phyloP scores from a whole-genome alignment of 345 rosid genomes.

The Pugionium dolabratum region DNA sequence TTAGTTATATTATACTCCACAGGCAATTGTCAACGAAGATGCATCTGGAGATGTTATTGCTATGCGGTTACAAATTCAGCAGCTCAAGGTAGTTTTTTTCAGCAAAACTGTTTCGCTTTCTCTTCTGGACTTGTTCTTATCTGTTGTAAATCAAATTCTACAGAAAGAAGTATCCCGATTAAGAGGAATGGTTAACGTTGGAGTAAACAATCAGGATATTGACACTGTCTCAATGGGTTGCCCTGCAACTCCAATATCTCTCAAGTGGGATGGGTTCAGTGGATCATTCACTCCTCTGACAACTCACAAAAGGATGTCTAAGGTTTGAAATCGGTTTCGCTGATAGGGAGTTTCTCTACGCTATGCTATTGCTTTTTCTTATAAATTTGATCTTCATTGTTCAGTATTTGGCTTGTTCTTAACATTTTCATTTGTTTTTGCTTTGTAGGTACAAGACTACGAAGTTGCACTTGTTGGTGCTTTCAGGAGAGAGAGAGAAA shows the following conservation, averaged over 20 bases:
- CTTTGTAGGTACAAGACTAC: conserved; percentile 66
- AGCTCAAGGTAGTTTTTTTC: conserved; percentile 64
- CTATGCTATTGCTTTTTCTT: background rate
- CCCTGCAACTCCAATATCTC: conserved; percentile 69
- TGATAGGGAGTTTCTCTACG: too few relatives aligned
- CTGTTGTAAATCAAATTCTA: conserved; percentile 25
- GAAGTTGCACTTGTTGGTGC: conserved; percentile 80
- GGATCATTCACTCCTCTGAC: conserved; percentile 76
- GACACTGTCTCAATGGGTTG: conserved; percentile 50
- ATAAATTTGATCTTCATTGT: background rate
- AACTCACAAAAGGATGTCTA: conserved; percentile 56
- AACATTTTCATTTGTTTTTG: conserved; percentile 12
- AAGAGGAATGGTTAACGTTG: conserved; percentile 51
- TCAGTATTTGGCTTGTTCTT: conserved; percentile 25
- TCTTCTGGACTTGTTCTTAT: conserved; percentile 10
- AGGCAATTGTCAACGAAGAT: conserved; percentile 98
- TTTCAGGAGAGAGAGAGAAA: conserved; percentile 79
- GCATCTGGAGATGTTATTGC: conserved; percentile 95
- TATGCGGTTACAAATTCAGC: conserved; percentile 93
- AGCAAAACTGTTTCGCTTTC: conserved; percentile 16
- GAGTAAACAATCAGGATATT: conserved; percentile 57
- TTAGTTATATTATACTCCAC: conserved; percentile 20
- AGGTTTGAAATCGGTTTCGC: conserved; percentile 42
- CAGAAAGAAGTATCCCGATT: conserved; percentile 88
- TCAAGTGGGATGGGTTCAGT: conserved; percentile 72